Conservation (phyloP, 2,329 filamentous ascomycete species). For the Triangularia setosa region DNA sequence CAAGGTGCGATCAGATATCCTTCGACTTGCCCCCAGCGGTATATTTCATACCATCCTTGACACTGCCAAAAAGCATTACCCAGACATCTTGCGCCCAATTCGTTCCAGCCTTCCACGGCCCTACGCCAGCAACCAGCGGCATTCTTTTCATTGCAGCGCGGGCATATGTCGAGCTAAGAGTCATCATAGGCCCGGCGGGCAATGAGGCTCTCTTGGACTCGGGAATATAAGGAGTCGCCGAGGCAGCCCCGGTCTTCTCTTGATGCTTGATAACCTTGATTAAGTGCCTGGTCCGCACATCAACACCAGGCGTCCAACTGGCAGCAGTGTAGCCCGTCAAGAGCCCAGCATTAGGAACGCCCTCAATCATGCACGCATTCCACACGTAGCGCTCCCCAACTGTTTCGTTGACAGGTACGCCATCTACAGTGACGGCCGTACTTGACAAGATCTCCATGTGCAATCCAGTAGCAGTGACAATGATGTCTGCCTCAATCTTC, state of each 20-base stretch:
- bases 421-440: conserved; percentile 51
- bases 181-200: conserved; percentile 21
- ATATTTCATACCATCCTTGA: conserved; percentile 22
- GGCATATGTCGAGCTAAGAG: conserved; percentile 28
- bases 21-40: conserved; percentile 6
- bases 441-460: conserved; percentile 56
- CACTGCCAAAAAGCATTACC: conserved; percentile 17
- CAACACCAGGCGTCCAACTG: conserved; percentile 65
- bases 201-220: conserved; percentile 17
- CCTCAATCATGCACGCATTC: conserved; percentile 63
- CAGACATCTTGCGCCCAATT: conserved; percentile 27
- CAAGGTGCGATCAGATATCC: too few relatives aligned
- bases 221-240: conserved; percentile 24
- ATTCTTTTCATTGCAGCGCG: conserved; percentile 25
- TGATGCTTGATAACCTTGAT: conserved; percentile 49
- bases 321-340: conserved; percentile 63
- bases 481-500: conserved; percentile 59
- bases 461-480: conserved; percentile 66
- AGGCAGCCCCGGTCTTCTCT: conserved; percentile 31
- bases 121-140: conserved; percentile 24
- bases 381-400: conserved; percentile 53
- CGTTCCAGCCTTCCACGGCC: conserved; percentile 29
- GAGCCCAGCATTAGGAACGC: conserved; percentile 59
- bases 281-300: conserved; percentile 46
- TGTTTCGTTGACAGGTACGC: conserved; percentile 39